Evolutionary conservation across 2,329 filamentous ascomycete genomes (phyloP).

Genomic region (Chaetomium globosum): DNA sequence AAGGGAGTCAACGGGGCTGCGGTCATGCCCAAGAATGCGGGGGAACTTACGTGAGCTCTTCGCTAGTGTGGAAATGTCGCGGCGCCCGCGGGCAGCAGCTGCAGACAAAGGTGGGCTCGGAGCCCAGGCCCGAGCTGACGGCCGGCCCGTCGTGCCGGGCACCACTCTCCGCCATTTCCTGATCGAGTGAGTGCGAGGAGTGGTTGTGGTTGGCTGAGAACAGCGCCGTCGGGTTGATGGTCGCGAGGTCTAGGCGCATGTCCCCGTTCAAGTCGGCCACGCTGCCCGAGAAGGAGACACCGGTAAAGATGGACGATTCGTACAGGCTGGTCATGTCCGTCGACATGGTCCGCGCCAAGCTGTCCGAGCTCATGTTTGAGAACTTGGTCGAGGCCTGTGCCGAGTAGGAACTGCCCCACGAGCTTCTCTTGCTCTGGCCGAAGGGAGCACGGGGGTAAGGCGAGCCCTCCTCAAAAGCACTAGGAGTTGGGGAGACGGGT

Average conservation of each 20-base stretch:
- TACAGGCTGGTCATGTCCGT: slow-evolving; percentile 36
- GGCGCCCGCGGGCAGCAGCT: slow-evolving; percentile 34
- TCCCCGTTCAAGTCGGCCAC: slow-evolving; percentile 19
- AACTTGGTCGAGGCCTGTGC: slow-evolving; percentile 29
- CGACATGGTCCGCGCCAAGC: slow-evolving; percentile 32
- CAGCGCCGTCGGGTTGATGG: slow-evolving; percentile 24
- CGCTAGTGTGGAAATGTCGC: slow-evolving; percentile 28
- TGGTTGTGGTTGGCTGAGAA: slow-evolving; percentile 11
- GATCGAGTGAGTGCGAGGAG: slow-evolving; percentile 21
- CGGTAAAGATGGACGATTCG: slow-evolving; percentile 28
- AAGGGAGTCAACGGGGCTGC: not conserved
- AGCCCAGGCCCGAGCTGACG: not conserved
- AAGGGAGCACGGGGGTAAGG: slow-evolving; percentile 16
- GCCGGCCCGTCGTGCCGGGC: slow-evolving; percentile 1
- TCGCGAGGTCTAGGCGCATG: slow-evolving; percentile 16
- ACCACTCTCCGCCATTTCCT: not conserved
- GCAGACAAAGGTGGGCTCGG: slow-evolving; percentile 28
- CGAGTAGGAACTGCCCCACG: slow-evolving; percentile 30
- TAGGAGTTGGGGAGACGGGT: slow-evolving; percentile 1
- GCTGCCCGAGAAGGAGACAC: slow-evolving; percentile 19
- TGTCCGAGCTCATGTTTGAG: slow-evolving; percentile 34
- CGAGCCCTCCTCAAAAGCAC: slow-evolving; percentile 3
- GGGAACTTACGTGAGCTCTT: slow-evolving; percentile 31
- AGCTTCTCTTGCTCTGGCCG: slow-evolving; percentile 26
- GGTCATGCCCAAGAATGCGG: not conserved